Percentiles rank a stretch among this genome's conserved stretches.
phyloP scores from a whole-genome alignment of 78 protist species.

The Carpediemonas membranifera region DNA sequence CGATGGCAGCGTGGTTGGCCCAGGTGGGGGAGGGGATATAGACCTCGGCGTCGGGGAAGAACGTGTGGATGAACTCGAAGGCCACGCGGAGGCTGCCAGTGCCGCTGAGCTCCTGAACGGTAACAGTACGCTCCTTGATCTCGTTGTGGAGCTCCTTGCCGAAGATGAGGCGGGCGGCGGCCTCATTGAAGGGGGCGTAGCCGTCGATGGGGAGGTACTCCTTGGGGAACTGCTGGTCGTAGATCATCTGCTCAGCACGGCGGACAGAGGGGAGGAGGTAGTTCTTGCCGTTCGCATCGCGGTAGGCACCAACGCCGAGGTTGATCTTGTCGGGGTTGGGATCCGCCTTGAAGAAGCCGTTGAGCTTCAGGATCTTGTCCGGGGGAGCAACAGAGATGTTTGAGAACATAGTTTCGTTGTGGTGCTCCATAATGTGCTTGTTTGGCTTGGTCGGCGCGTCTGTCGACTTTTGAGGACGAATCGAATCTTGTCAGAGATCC shows the following conservation, averaged over 20 bases:
- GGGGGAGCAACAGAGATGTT: neutral
- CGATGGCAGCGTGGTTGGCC: conserved; percentile 52
- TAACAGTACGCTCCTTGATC: neutral
- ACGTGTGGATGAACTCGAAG: conserved; percentile 52
- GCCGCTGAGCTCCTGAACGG: conserved; percentile 81
- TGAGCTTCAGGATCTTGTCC: conserved; percentile 2
- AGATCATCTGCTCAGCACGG: conserved; percentile 30
- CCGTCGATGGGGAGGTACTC: conserved; percentile 83
- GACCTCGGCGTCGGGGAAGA: conserved; percentile 9
- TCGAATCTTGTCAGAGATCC: too few relatives aligned
- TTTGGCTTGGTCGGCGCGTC: too few relatives aligned
- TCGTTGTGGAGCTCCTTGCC: conserved; percentile 41
- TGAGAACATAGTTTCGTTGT: conserved; percentile 5
- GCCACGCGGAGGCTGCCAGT: conserved; percentile 85
- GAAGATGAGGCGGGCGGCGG: conserved; percentile 39
- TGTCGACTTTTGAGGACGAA: too few relatives aligned
- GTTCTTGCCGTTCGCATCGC: conserved; percentile 75
- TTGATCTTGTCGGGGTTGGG: conserved; percentile 32
- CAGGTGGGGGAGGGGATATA: conserved; percentile 89
- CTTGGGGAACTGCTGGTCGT: conserved; percentile 22
- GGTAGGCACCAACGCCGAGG: conserved; percentile 80
- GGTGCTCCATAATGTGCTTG: too few relatives aligned
- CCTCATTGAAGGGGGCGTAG: conserved; percentile 40
- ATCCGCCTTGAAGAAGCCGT: neutral
- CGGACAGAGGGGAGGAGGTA: conserved; percentile 59